Base-by-base conservation (phyloP, 768 basidiomycete genomes). In the Leccinum olivaceopallidum region DNA sequence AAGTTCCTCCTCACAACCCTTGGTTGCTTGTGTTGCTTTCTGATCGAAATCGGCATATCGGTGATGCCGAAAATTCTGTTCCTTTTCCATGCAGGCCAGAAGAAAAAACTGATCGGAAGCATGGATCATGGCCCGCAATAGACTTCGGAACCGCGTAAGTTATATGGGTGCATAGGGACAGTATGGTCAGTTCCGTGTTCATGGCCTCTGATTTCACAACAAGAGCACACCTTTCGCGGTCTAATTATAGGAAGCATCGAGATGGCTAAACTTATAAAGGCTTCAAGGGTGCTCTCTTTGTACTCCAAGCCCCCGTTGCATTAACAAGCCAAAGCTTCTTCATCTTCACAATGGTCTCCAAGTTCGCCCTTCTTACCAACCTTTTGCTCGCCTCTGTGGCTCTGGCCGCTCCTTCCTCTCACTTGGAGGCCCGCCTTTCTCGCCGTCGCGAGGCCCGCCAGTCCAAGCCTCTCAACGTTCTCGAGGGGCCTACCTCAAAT, bases 321-420 rank as follows among this genome's bases (percentile, higher is more conserved):
- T 44, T 36, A 16, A 51, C 50, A 18, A 57, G 59, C 36, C 34
- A 42, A 30, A 56, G 37, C 20, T 49, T n/a, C 36, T n/a, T 50
- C n/a, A 44, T 32, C 32, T 32, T 32, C 10, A 30, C 30, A 30
- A 32, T 70, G 69, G 54, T 66, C 47, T 68, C 62, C 62, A 66
- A 61, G 20, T 53, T 56, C 47, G 48, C 56, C 18, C 55, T 66
- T n/a, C 42, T 71, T 44, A 57, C 42, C 49, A 66, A 39, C 53
- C 34, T 69, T 53, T 61, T 70, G 39, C 63, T 71, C 16, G 60
- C 67, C 14, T 69, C 61, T 28, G 61, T 10, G 18, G 59, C 59
- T 52, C 14, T 71, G 39, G 69, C 63, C 10, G 28, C 4, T 26
- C 66, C 64, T 55, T 65, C 66, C 20, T 68, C 69, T 49, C 59